These are phyloP conservation scores for Toxoplasma gondii DNA, from an alignment of 169 alveolate genomes.

Conservation along the genomic window DNA sequence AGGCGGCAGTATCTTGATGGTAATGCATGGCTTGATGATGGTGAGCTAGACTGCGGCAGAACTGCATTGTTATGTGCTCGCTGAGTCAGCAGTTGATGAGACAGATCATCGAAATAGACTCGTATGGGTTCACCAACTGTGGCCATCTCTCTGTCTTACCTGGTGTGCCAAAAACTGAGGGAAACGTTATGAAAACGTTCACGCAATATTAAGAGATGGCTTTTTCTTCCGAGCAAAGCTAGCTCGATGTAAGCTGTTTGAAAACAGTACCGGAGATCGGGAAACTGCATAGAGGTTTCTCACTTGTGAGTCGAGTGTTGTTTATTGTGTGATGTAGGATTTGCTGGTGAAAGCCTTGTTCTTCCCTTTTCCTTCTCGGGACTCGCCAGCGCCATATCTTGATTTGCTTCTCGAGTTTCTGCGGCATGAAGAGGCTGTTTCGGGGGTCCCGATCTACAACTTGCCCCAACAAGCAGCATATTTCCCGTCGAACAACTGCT, in stretches of 20 bases:
- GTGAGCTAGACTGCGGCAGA: background rate
- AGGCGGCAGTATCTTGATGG: slow-evolving; percentile 9
- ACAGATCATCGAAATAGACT: no score
- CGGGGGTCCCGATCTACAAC: slow-evolving; percentile 34
- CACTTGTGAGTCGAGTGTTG: background rate
- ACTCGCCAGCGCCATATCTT: background rate
- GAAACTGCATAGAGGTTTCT: no score
- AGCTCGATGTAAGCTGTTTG: no score
- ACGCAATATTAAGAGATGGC: no score
- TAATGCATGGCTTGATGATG: slow-evolving; percentile 39
- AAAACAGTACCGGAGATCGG: no score
- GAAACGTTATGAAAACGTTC: no score
- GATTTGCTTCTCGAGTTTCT: background rate
- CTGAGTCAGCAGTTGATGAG: no score
- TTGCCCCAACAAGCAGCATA: slow-evolving; percentile 34
- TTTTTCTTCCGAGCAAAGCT: no score
- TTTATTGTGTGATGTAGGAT: background rate
- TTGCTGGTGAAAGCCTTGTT: slow-evolving; percentile 18
- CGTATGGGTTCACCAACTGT: no score
- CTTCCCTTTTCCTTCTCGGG: slow-evolving; percentile 28
- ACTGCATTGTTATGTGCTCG: background rate
- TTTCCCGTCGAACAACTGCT: slow-evolving; percentile 31
- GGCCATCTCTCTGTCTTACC: no score
- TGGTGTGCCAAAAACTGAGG: no score
- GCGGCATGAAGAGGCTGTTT: background rate